Evolutionary conservation across 2,329 filamentous ascomycete species (phyloP), one percentile per base, ranked within the genome.

Genomic region (Calonectria ilicicola): DNA sequence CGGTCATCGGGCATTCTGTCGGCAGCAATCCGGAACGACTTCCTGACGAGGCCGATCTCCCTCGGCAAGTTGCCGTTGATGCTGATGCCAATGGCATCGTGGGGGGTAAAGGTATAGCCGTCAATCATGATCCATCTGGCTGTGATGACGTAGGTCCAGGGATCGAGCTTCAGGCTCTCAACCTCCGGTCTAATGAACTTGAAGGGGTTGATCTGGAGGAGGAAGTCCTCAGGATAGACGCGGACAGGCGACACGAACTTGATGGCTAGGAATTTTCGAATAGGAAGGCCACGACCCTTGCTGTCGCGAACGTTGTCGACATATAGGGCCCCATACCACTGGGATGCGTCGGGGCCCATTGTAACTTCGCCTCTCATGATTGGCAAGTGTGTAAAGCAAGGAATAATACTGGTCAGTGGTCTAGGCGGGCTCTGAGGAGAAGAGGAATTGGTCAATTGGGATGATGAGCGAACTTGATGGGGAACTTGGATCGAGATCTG

Each of bases 1-100:
- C 53, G 47, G 19, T 62, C 65, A 47, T 49, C 65, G 15, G 65
- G 65, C 19, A 68, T 62, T 15, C 65, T 47, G 26, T 68, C 65
- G 27, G 53, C 65, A 26, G 65, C 65, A 26, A 68, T 58, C 29
- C 40, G 42, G 44, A 68, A 62, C 42, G 65, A 68, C 42, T 60
- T 68, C 32, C 51, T 62, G 15, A 68, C 53, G 6, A 47, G 40
- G 29, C 29, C 32, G 29, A 62, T 27, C 19, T 68, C 65, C 35
- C 65, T 68, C n/a, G 35, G 32, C 53, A 68, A 19, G 29, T 68
- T 58, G 56, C 65, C 65, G 29, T 68, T 62, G 44, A 68, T 68
- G 56, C 58, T 68, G 32, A 68, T 68, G 65, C 65, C 58, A 40
- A 68, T 68, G 40, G 53, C 65, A 23, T 68, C 65, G 42, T 68